A percentile compares a stretch with the other conserved stretches of the same genome.
These are phyloP conservation scores for Coniochaeta hoffmannii DNA, from an alignment of 2,329 filamentous ascomycete genomes.

Conservation along the genomic window DNA sequence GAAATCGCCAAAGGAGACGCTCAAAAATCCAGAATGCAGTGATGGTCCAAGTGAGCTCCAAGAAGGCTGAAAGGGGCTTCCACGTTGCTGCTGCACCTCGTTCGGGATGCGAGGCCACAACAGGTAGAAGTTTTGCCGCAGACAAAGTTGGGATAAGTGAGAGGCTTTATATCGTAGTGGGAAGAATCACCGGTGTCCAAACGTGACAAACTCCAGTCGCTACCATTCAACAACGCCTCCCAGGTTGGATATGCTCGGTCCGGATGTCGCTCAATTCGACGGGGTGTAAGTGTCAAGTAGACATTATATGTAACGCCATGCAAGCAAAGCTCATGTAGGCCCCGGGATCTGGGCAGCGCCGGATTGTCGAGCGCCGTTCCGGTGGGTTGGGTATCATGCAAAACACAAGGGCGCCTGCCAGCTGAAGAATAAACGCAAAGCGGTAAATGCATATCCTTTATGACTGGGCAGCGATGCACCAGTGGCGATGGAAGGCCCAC, in stretches of 20 bases:
- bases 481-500: slow-evolving; percentile 97
- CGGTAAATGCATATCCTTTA: slow-evolving; percentile 16
- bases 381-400: slow-evolving; percentile 17
- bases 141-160: background rate
- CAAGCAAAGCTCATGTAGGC: slow-evolving; percentile 7
- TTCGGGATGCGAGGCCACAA: background rate
- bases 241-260: slow-evolving; percentile 5
- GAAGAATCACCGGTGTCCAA: too few species aligned
- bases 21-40: background rate
- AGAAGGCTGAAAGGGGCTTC: background rate
- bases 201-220: too few species aligned
- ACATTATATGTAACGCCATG: slow-evolving; percentile 20
- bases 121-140: background rate
- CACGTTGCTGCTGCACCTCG: background rate
- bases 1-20: background rate
- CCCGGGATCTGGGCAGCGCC: slow-evolving; percentile 10
- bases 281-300: slow-evolving; percentile 12
- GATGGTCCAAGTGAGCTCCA: background rate
- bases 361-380: slow-evolving; percentile 4
- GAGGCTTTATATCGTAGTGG: background rate
- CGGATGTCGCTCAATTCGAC: slow-evolving; percentile 11
- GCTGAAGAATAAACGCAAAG: background rate
- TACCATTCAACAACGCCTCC: slow-evolving; percentile 13
- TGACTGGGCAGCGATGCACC: slow-evolving; percentile 74
- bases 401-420: slow-evolving; percentile 8